These are phyloP conservation scores for Neurospora sp. DNA, from an alignment of 495 filamentous ascomycete genomes.

Conservation along the genomic window DNA sequence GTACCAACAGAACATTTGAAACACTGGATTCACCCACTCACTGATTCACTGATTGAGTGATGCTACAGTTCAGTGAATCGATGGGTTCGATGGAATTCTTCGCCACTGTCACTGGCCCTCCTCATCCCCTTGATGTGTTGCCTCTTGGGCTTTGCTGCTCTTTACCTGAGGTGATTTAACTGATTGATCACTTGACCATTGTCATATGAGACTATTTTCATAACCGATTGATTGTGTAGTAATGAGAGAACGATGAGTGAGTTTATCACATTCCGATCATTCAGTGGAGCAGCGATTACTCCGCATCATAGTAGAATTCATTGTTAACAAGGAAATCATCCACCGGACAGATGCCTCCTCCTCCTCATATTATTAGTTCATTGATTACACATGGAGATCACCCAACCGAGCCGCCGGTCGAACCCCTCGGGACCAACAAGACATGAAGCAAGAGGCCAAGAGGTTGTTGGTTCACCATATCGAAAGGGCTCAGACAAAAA, in stretches of 20 bases:
- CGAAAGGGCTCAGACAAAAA: no score
- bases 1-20: not conserved
- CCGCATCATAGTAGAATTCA: not conserved
- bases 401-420: no score
- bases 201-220: no score
- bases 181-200: not conserved
- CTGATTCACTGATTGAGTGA: not conserved
- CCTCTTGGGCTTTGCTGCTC: not conserved
- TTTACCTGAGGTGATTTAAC: not conserved
- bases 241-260: no score
- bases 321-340: not conserved
- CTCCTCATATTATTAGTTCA: no score
- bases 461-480: not conserved
- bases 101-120: not conserved
- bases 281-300: not conserved
- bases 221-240: no score
- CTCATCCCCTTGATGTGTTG: no score
- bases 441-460: not conserved
- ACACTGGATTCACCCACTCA: not conserved
- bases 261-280: no score
- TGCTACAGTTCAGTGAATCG: no score
- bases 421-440: not conserved
- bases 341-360: no score
- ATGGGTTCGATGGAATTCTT: not conserved
- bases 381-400: no score